Base-by-base conservation (phyloP, 139 green algal species). In the Mesotaenium endlicherianum region DNA sequence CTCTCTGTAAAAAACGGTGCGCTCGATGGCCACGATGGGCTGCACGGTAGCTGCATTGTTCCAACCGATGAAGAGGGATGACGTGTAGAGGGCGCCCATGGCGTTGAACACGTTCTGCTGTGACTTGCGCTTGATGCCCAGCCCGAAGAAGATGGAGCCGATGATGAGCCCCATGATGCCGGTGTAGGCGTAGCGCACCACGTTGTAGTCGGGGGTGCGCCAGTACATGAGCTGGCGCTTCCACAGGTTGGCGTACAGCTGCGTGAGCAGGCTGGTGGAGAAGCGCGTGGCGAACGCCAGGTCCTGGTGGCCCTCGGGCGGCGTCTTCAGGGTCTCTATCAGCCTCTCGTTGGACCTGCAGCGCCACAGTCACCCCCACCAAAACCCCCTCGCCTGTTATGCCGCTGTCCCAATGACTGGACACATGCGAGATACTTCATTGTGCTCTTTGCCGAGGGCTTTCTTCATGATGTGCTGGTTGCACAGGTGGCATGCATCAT, bases 21-120 rank as follows among this genome's bases (percentile, higher is more conserved):
- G 81, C 70, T 90, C 88, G 43, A 81, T 43, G 40, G 76, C 59
- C 1, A 75, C 72, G 16, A 88, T 58, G 14, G 81, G 77, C 85
- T 90, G 88, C 14, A 90, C 81, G 34, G 85, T 88, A 36, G 70
- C 64, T 1, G 85, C 76, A 58, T 89, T 90, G 74, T 87, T 87
- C 82, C 87, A 78, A 17, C 85, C 88, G 60, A 91, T 68, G 81
- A 91, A 91, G n/a, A 91, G 84, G 53, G 86, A 68, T 1, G 77
- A 31, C 38, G 88, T 42, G 77, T 91, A 91, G 39, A 91, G 70
- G 3, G 79, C 76, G 3, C 88, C 88, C 80, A 89, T 57, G 26
- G 89, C 86, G 84, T 91, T 91, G 68, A 81, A 71, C 34, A 91
- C 1, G 47, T 89, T 68, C 84, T 89, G 84, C 30, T 77, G 59